Conservation (phyloP, 2,329 filamentous ascomycete species). For the Annulohypoxylon truncatum region DNA sequence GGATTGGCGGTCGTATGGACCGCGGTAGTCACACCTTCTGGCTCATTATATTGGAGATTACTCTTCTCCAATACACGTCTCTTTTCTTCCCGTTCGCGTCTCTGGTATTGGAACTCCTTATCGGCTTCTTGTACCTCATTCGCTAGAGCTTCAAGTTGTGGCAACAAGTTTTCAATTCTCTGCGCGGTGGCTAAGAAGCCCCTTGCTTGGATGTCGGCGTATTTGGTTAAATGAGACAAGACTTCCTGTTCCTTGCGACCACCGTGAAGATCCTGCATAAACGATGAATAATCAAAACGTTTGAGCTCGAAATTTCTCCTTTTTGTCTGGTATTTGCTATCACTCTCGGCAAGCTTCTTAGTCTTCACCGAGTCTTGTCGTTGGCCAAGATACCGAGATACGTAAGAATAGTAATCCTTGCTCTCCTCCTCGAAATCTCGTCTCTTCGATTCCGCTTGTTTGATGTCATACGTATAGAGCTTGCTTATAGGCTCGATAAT, state of each 20-base stretch:
- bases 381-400: conserved; percentile 95
- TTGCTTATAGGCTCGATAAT: conserved; percentile 95
- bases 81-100: conserved; percentile 96
- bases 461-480: conserved; percentile 95
- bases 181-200: conserved; percentile 85
- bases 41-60: conserved; percentile 77
- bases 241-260: conserved; percentile 99
- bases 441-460: conserved; percentile 95
- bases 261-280: conserved; percentile 99
- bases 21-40: conserved; percentile 66
- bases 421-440: conserved; percentile 99
- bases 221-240: conserved; percentile 91
- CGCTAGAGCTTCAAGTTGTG: conserved; percentile 88
- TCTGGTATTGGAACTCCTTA: conserved; percentile 95
- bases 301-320: conserved; percentile 95
- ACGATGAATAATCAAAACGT: conserved; percentile 98
- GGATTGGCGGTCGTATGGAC: conserved; percentile 50
- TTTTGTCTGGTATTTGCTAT: conserved; percentile 95
- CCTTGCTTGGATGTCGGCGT: conserved; percentile 88
- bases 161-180: conserved; percentile 86
- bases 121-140: conserved; percentile 92
- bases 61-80: conserved; percentile 89
- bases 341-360: conserved; percentile 94
- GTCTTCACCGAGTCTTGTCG: conserved; percentile 95
- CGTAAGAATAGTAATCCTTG: conserved; percentile 97